Base-by-base conservation (phyloP, 2,329 filamentous ascomycete genomes). In the Bipolaris victoriae region DNA sequence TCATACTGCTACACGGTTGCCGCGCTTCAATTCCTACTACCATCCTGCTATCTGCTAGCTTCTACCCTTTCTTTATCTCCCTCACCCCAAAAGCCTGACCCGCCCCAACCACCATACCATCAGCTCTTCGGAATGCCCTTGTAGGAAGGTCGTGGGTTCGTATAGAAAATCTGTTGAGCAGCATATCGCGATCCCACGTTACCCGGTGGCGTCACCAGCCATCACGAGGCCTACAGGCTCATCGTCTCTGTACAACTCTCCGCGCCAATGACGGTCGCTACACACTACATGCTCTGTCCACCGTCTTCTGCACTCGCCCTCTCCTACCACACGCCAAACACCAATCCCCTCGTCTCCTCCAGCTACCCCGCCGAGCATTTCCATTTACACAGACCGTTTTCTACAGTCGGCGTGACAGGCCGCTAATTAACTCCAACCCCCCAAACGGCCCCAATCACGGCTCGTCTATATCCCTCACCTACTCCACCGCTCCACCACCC, bases 201-300 rank as follows among this genome's bases (percentile, higher is more conserved):
- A 57, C 61, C 29, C 26, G 35, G 58, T 58, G 62, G 62, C 62
- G 62, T 56, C 52, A 58, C 57, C 43, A n/a, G 49, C 50, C 50
- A 60, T 64, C 61, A 65, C 58, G 46, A 55, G 61, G 58, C 58
- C 36, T 31, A 40, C 45, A 44, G 35, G 9, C 33, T 26, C 22
- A 3, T 18, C 24, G 40, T 55, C 46, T 55, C 43, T 58, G 63
- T 46, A 50, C 26, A 43, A 60, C 58, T 33, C 9, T 29, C 39
- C 18, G 51, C 52, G 29, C 62, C 60, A 68, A 68, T 68, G 15
- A 47, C 51, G 47, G 41, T 16, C 46, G 9, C 22, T 7, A 33
- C n/a, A 54, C 20, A 31, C 58, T 51, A 61, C 61, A 68, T 66
- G 65, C 62, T 63, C 60, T 54, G 43, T 45, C 56, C 45, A 61